A percentile compares a stretch with the other conserved stretches of the same genome.
These are phyloP conservation scores for Starmerella tilneyi DNA, from an alignment of 805 yeast species.

Conservation along the genomic window DNA sequence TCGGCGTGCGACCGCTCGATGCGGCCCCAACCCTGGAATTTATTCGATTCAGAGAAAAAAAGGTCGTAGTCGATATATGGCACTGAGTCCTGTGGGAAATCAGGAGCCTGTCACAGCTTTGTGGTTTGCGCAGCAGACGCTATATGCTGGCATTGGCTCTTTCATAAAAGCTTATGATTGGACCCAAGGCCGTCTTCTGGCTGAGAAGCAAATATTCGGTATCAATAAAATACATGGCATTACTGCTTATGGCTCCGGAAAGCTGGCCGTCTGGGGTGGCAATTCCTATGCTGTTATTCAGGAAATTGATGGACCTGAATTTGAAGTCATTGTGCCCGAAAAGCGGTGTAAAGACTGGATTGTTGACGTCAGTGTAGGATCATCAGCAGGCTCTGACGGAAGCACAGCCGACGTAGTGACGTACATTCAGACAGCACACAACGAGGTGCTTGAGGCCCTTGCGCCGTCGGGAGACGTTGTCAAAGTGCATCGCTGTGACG, in stretches of 20 bases:
- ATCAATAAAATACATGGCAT: conserved; percentile 80
- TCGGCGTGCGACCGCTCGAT: not conserved
- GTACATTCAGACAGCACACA: conserved; percentile 69
- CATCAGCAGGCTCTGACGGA: too few relatives aligned
- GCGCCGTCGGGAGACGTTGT: conserved; percentile 24
- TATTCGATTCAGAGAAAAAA: not conserved
- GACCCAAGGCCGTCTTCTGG: conserved; percentile 33
- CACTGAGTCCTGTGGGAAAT: conserved; percentile 9
- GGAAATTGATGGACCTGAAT: too few relatives aligned
- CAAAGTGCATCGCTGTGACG: conserved; percentile 41
- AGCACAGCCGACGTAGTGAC: too few relatives aligned
- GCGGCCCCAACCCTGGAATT: conserved; percentile 1
- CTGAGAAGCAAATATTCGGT: conserved; percentile 42
- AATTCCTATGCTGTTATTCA: conserved; percentile 35
- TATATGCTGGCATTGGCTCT: conserved; percentile 67
- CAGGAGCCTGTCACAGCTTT: conserved; percentile 60
- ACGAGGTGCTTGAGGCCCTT: conserved; percentile 41
- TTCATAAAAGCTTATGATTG: conserved; percentile 45
- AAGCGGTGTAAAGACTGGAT: conserved; percentile 67
- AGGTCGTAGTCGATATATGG: not conserved
- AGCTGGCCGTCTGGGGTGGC: conserved; percentile 53
- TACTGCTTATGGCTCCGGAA: conserved; percentile 5
- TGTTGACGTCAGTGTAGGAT: conserved; percentile 44
- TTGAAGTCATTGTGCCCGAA: conserved; percentile 17
- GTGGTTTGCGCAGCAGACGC: conserved; percentile 33